Evolutionary conservation across 2,329 filamentous ascomycete species (phyloP), one percentile per base, ranked within the genome.

Genomic region (Herpomyces periplanetae): DNA sequence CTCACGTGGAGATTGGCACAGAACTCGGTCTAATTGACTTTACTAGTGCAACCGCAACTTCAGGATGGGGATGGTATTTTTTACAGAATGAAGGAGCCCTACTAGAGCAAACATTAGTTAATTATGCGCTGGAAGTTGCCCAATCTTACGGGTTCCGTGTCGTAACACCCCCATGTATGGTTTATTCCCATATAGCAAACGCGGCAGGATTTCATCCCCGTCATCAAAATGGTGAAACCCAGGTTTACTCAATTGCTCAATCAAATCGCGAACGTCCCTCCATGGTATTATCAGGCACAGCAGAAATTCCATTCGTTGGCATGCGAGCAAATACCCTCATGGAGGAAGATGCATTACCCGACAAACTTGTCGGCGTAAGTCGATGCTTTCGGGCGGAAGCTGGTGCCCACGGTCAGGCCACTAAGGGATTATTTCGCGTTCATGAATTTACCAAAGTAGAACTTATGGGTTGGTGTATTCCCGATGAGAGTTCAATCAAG

Each of bases 361-460:
- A 68, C 15, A 75, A 69, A 35, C 47, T 60, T 8, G 68, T 84
- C 3, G 80, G 66, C 8, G 57, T 65, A 1, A 87, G 68, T 22
- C 51, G 80, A n/a, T 85, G 73, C 44, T 96, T 84, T 40, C 63
- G 80, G 20, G 80, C 80, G 17, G 80, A 96, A 41, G 80, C 80
- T 0, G 80, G 80, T 13, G 66, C 71, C 1, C 51, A 75, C 15
- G 80, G 80, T 12, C 59, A 63, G 10, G 68, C 80, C 29, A 87
- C 73, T 2, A 88, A 87, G 40, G 80, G 80, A 3, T 44, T 96
- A 2, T 96, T 91, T 40, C 62, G 80, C 11, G 80, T 96, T 3
- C 80, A 96, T 39, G 80, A 96, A 39, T 96, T 96, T 40, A 87
- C 71, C 11, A 96, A 96, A 37, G 75, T 96, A 0, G 80, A 96